These are phyloP conservation scores for Albatrellus sp. DNA, from an alignment of 1,284 basidiomycete species.

Conservation along the genomic window DNA sequence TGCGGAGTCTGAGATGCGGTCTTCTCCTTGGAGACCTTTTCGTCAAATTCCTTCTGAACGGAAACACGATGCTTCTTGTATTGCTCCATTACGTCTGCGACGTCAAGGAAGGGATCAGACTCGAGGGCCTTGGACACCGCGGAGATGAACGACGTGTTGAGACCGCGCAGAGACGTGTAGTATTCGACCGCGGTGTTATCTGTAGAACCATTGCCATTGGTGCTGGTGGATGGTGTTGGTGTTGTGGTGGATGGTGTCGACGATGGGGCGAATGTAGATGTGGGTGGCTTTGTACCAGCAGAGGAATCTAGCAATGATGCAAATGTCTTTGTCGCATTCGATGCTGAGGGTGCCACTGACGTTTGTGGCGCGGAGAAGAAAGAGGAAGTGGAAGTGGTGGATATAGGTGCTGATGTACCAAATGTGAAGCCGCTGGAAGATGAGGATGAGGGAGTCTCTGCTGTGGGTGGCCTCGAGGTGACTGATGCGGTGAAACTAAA, in stretches of 20 bases:
- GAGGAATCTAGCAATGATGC: constrained; percentile 18
- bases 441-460: background rate
- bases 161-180: constrained; percentile 66
- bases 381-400: background rate
- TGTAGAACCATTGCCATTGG: constrained; percentile 14
- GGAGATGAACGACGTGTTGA: constrained; percentile 64
- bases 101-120: constrained; percentile 67
- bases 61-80: constrained; percentile 51
- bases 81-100: constrained; percentile 45
- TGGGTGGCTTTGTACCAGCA: constrained; percentile 7
- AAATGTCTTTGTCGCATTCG: constrained; percentile 24
- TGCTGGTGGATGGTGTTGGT: constrained; percentile 7
- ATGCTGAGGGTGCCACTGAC: constrained; percentile 17
- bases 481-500: constrained; percentile 8
- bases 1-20: constrained; percentile 12
- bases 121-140: constrained; percentile 54
- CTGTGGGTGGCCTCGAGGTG: background rate
- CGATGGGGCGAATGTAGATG: background rate
- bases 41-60: constrained; percentile 47
- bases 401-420: no score
- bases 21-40: constrained; percentile 17
- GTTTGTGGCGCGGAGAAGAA: constrained; percentile 7
- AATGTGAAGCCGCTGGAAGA: background rate
- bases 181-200: constrained; percentile 36
- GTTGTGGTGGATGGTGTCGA: constrained; percentile 6